phyloP scores from a whole-genome alignment of 768 basidiomycete genomes.

The Russula vinacea region DNA sequence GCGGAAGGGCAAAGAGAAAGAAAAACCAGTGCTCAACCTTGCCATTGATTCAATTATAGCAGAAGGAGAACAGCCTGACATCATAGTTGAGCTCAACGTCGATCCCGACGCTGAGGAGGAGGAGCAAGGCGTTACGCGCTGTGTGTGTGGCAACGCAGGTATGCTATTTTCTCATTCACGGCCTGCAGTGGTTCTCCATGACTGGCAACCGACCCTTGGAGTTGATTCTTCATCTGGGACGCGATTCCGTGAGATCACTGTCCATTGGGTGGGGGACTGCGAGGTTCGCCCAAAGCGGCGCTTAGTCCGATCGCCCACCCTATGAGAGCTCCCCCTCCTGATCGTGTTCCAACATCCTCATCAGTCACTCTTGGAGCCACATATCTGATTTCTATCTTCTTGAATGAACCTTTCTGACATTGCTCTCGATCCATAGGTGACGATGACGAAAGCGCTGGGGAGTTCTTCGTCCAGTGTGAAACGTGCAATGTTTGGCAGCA shows the following conservation, averaged over 20 bases:
- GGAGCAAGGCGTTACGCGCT: conserved; percentile 68
- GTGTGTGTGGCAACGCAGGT: conserved; percentile 83
- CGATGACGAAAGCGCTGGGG: conserved; percentile 79
- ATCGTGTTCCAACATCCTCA: conserved; percentile 10
- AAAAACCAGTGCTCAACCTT: conserved; percentile 37
- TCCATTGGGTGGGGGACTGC: conserved; percentile 10
- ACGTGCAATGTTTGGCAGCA: conserved; percentile 98
- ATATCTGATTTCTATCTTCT: conserved; percentile 18
- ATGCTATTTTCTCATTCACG: conserved; percentile 35
- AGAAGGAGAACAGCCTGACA: conserved; percentile 34
- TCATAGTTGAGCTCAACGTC: conserved; percentile 36
- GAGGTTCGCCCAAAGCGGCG: conserved; percentile 16
- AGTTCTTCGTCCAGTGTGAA: conserved; percentile 98
- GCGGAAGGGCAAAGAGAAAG: conserved; percentile 67
- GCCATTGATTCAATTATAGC: conserved; percentile 34
- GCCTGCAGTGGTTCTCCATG: conserved; percentile 12
- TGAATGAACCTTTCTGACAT: conserved; percentile 32
- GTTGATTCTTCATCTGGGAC: conserved; percentile 12
- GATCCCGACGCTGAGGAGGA: conserved; percentile 49
- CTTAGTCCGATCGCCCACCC: conserved; percentile 15
- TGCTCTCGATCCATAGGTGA: conserved; percentile 43
- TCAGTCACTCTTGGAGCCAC: not conserved
- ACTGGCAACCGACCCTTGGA: not conserved
- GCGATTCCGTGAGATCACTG: conserved; percentile 3
- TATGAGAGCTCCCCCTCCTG: conserved; percentile 3